Percentiles rank a stretch among this genome's conserved stretches.
These are phyloP conservation scores for Lepidopterella palustris DNA, from an alignment of 495 filamentous ascomycete species.

Conservation along the genomic window DNA sequence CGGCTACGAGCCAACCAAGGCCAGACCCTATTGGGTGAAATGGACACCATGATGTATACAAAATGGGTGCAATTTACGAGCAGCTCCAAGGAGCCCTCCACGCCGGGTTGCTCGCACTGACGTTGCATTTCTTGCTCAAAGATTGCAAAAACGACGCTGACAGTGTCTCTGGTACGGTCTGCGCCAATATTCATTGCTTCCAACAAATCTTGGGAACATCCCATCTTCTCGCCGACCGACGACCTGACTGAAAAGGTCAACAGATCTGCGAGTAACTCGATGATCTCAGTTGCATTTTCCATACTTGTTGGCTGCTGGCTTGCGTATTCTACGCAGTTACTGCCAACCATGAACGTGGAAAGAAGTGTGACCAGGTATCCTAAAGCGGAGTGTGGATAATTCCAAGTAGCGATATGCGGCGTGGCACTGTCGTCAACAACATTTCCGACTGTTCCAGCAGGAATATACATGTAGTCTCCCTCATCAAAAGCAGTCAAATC, in stretches of 20 bases:
- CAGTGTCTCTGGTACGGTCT: slow-evolving; percentile 65
- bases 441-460: slow-evolving; percentile 16
- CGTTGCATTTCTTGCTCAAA: slow-evolving; percentile 70
- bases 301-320: slow-evolving; percentile 30
- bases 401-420: slow-evolving; percentile 60
- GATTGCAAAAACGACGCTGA: slow-evolving; percentile 73
- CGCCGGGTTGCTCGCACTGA: slow-evolving; percentile 47
- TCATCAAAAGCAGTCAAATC: background rate
- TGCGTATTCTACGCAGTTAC: slow-evolving; percentile 24
- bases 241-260: slow-evolving; percentile 40
- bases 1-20: slow-evolving; percentile 74
- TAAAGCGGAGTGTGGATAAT: slow-evolving; percentile 68
- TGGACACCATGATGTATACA: slow-evolving; percentile 56
- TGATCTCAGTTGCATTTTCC: slow-evolving; percentile 55
- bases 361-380: slow-evolving; percentile 71
- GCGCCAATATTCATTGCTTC: slow-evolving; percentile 58
- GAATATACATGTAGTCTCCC: slow-evolving; percentile 16
- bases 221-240: background rate
- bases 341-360: slow-evolving; percentile 29
- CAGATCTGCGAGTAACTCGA: slow-evolving; percentile 53
- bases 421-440: slow-evolving; percentile 46
- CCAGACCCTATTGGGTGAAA: slow-evolving; percentile 82
- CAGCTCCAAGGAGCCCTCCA: slow-evolving; percentile 50
- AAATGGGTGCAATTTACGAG: slow-evolving; percentile 74
- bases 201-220: slow-evolving; percentile 26